Percentiles rank a stretch among this genome's conserved stretches.
Evolutionary conservation across 495 filamentous ascomycete species (phyloP).

Genomic region (Xylaria curta): DNA sequence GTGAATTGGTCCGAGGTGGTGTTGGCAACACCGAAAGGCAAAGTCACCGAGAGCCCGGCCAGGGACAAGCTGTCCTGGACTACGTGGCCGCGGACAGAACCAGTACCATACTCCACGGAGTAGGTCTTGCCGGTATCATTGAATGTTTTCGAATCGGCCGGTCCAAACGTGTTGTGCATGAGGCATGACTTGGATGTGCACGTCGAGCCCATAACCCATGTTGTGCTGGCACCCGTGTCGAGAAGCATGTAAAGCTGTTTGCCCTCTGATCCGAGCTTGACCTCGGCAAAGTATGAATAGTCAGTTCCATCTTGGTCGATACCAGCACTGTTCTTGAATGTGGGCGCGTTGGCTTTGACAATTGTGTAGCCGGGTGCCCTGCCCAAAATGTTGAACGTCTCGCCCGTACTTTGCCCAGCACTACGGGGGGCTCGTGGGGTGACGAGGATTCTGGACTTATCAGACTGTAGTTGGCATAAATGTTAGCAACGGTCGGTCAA

Average conservation of each 20-base stretch:
- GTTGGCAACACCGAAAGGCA: conserved; percentile 73
- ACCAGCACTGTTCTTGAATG: conserved; percentile 62
- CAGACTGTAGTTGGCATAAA: conserved; percentile 1
- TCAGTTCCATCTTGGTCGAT: conserved; percentile 79
- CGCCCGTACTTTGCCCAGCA: not conserved
- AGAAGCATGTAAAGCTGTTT: conserved; percentile 74
- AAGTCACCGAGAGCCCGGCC: conserved; percentile 63
- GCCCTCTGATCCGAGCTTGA: conserved; percentile 68
- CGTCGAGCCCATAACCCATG: conserved; percentile 75
- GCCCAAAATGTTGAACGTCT: conserved; percentile 33
- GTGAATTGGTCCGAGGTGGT: conserved; percentile 71
- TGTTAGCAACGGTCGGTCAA: conserved; percentile 2
- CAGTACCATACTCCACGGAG: conserved; percentile 73
- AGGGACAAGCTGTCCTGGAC: conserved; percentile 69
- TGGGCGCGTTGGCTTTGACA: conserved; percentile 59
- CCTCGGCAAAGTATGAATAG: conserved; percentile 75
- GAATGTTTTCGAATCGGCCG: conserved; percentile 63
- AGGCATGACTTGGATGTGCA: conserved; percentile 68
- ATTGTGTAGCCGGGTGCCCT: conserved; percentile 62
- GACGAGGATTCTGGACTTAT: conserved; percentile 25
- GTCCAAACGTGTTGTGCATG: conserved; percentile 70
- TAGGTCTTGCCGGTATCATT: conserved; percentile 57
- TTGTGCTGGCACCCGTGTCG: conserved; percentile 78
- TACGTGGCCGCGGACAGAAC: conserved; percentile 66
- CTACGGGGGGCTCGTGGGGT: conserved; percentile 1